Percentiles rank a stretch among this genome's conserved stretches.
Conservation (phyloP, 1,284 basidiomycete species). For the Earliella scabrosa region DNA sequence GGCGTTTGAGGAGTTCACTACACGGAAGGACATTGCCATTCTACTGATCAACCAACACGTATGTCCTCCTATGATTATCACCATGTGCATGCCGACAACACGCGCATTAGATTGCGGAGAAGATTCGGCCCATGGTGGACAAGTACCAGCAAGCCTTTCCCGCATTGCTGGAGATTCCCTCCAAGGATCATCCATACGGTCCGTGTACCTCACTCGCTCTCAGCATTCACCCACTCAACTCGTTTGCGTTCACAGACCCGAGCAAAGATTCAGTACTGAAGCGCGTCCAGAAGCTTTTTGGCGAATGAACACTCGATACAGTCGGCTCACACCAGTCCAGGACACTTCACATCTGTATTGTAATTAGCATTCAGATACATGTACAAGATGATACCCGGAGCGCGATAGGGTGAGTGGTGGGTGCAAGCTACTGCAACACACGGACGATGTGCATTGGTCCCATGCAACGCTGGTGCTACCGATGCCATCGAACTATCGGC, state of each 20-base stretch:
- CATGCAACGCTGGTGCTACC: constrained; percentile 10
- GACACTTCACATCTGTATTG: constrained; percentile 23
- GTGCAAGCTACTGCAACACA: constrained; percentile 9
- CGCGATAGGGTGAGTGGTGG: constrained; percentile 16
- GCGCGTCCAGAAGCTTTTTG: constrained; percentile 95
- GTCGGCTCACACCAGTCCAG: not conserved
- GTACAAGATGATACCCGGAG: constrained; percentile 23
- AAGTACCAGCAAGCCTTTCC: constrained; percentile 97
- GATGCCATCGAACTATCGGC: constrained; percentile 66
- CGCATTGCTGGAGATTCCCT: constrained; percentile 95
- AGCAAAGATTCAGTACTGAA: constrained; percentile 97
- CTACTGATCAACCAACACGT: constrained; percentile 98
- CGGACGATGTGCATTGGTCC: not conserved
- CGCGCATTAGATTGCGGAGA: constrained; percentile 82
- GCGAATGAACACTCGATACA: constrained; percentile 64
- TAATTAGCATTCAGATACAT: constrained; percentile 23
- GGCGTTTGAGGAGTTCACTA: constrained; percentile 90
- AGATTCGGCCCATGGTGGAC: constrained; percentile 95
- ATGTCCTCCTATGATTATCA: constrained; percentile 31
- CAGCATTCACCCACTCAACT: not conserved
- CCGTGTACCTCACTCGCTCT: not conserved
- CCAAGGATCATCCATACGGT: constrained; percentile 94
- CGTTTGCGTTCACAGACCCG: constrained; percentile 68
- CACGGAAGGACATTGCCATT: constrained; percentile 93
- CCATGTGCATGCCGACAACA: not conserved